Base-by-base conservation (phyloP, 225 moss, liverwort and hornwort genomes). In the Lunularia cruciata region DNA sequence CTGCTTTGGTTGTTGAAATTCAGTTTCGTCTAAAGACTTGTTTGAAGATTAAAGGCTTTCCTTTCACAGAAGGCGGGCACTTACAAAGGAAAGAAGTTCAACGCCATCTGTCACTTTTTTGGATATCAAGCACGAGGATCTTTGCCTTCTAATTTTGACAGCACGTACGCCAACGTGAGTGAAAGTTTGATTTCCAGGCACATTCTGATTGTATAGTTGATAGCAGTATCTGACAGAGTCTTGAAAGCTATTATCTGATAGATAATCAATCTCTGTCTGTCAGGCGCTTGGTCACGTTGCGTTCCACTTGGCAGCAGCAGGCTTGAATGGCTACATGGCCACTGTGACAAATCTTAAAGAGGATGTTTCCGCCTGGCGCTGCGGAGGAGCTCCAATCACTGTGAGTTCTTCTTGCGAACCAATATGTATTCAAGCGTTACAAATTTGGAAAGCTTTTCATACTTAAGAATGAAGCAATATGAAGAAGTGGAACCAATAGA, bases 61-160 rank as follows among this genome's bases (percentile, higher is more conserved):
- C 23, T 19, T 70, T 74, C 73, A 75, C 92, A 95, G 95, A 91
- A 80, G 58, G 56, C 86, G 54, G 96, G 96, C 68, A 70, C 80
- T 22, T 98, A 89, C 72, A 86, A 79, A 63, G 96, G 96, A 31
- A 98, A 98, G 81, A 98, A 98, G 74, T 98, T 98, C 63, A 98
- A 91, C 76, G 91, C 93, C 55, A 92, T 98, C 61, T 93, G 90
- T 72, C 96, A 98, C 73, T 98, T 98, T 82, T 98, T 98, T 83
- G 96, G 96, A 8, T 98, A 98, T 73, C 96, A 98, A 86, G 96
- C 96, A 39, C 87, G 96, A 75, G 96, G 96, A 66, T 93, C 96
- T 35, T 78, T 98, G 67, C 96, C 96, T 22, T 98, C 96, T 40
- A 98, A 93, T 79, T 98, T 98, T 31, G 96, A 98, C 88, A 81